Evolutionary conservation across 768 basidiomycete species (phyloP).

Genomic region (Lentinula aciculospora): DNA sequence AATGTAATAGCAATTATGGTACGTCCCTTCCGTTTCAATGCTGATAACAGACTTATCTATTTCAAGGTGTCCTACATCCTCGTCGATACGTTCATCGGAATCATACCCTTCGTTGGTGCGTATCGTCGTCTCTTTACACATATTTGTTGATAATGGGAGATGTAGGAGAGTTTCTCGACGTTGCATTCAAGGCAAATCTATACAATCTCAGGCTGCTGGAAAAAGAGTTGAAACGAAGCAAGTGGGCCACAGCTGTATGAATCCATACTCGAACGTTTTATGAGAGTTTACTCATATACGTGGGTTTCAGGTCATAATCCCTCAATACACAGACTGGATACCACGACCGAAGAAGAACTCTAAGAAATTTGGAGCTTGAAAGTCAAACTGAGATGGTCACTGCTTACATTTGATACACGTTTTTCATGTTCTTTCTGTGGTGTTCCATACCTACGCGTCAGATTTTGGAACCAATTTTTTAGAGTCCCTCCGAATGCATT

Average conservation of each 20-base stretch:
- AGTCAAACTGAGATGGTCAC: not conserved
- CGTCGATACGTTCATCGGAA: conserved; percentile 8
- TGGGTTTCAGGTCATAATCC: conserved; percentile 7
- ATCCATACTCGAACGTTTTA: not conserved
- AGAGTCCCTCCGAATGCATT: too few species aligned
- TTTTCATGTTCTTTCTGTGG: too few species aligned
- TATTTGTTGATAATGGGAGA: not conserved
- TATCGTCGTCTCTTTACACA: not conserved
- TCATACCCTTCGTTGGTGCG: conserved; percentile 7
- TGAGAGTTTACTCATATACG: not conserved
- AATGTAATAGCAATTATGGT: conserved; percentile 9
- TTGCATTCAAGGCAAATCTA: conserved; percentile 11
- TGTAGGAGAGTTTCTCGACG: conserved; percentile 10
- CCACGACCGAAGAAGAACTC: not conserved
- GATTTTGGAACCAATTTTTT: too few species aligned
- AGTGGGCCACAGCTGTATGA: conserved; percentile 7
- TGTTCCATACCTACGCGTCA: too few species aligned
- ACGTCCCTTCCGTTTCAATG: not conserved
- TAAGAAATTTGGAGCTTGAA: not conserved
- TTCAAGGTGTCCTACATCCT: conserved; percentile 5
- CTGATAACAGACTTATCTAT: too few species aligned
- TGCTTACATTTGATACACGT: not conserved
- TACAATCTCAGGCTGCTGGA: conserved; percentile 10
- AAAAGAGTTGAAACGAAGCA: conserved; percentile 8
- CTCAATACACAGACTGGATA: conserved; percentile 8